Conservation (phyloP, 2,329 filamentous ascomycete species). For the Ophiostoma montium region DNA sequence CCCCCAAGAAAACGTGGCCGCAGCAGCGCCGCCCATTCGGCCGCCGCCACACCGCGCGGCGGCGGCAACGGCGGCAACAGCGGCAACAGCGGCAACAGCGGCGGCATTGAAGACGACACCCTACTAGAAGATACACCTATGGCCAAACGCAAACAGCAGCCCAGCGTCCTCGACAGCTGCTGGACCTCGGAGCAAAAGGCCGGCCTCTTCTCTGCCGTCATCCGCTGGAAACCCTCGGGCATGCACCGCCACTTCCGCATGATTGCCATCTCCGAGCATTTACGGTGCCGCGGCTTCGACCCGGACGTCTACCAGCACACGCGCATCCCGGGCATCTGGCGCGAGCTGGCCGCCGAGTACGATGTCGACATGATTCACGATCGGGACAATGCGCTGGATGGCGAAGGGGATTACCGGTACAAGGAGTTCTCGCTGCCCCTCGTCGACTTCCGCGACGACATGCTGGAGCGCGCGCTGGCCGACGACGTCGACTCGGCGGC, state of each 20-base stretch:
- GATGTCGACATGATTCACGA: slow-evolving; percentile 73
- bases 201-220: slow-evolving; percentile 81
- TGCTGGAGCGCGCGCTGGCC: slow-evolving; percentile 11
- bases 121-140: too few species aligned
- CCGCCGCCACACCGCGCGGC: slow-evolving; percentile 31
- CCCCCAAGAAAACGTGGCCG: slow-evolving; percentile 53
- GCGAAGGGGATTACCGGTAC: slow-evolving; percentile 11
- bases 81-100: slow-evolving; percentile 6
- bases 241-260: slow-evolving; percentile 93
- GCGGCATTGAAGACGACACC: not conserved
- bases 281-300: slow-evolving; percentile 69
- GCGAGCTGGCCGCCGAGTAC: slow-evolving; percentile 70
- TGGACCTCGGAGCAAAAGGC: slow-evolving; percentile 97
- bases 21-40: slow-evolving; percentile 28
- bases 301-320: slow-evolving; percentile 61
- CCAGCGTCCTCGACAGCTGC: slow-evolving; percentile 41
- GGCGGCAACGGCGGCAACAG: slow-evolving; percentile 38
- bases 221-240: slow-evolving; percentile 92
- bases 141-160: not conserved
- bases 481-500: slow-evolving; percentile 7
- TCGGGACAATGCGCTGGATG: slow-evolving; percentile 21
- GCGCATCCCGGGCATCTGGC: slow-evolving; percentile 82
- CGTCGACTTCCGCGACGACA: slow-evolving; percentile 13
- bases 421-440: slow-evolving; percentile 15
- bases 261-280: slow-evolving; percentile 67